Base-by-base conservation (phyloP, 2,329 filamentous ascomycete species). In the Colletotrichum tropicicola region DNA sequence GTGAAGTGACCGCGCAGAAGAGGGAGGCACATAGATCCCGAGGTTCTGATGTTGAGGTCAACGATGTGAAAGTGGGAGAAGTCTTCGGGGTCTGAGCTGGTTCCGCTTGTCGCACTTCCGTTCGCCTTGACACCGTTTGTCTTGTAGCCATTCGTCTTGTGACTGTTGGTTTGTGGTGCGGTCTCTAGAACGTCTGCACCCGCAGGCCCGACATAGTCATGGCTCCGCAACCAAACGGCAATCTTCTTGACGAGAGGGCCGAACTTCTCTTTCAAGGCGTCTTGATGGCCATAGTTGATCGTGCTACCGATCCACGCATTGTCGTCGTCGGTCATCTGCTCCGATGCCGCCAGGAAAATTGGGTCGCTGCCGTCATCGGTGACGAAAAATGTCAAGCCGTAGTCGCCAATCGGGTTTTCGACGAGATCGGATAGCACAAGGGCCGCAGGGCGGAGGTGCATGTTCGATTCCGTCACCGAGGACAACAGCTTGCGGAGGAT, bases 361-460 rank as follows among this genome's bases (percentile, higher is more conserved):
- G 72, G 70, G 5, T 60, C 65, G 7, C 60, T 67, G 3, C 65
- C 68, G 0, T 70, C 64, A 4, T 73, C 70, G 2, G 70, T 73
- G 8, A 77, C 73, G 28, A 78, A 73, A 51, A 78, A 78, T 0
- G 75, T 77, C 2, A 79, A 27, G 0, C 76, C 76, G 15, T 74
- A 77, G 59, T 78, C 74, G 6, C 70, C 72, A 6, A 73, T 52
- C 2, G 73, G 72, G 44, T 76, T 59, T n/a, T 66, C 37, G 7
- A 79, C 69, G 28, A 78, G 49, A 19, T 76, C 73, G 1, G 71
- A 74, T 5, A 79, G 61, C 4, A 79, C 48, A 8, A 78, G 56
- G 2, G 73, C 68, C 1, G 69, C 76, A 0, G 77, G 76, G 28
- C 69, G 68, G 2, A 79, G 68, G 49, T 77, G 75, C 0, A 54